Evolutionary conservation across 768 basidiomycete genomes (phyloP).

Genomic region (Mycena galopus): DNA sequence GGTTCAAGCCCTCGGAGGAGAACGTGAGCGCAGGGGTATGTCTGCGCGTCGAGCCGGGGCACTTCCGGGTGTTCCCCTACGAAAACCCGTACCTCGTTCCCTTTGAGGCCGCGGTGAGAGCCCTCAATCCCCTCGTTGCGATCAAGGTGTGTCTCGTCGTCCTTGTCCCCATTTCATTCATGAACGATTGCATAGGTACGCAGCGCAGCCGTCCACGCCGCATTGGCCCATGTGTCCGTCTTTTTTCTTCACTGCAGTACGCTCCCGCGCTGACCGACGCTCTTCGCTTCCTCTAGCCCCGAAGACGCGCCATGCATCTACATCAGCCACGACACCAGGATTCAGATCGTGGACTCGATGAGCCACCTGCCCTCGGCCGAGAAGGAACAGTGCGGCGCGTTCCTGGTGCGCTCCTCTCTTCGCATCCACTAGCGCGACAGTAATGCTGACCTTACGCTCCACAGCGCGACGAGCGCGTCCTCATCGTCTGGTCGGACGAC

Average conservation of each 20-base stretch:
- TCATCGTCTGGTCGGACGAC: constrained; percentile 89
- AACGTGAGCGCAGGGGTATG: constrained; percentile 86
- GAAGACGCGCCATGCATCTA: constrained; percentile 74
- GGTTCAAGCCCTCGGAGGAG: constrained; percentile 90
- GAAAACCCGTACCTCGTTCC: constrained; percentile 85
- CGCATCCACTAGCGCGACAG: too few species aligned
- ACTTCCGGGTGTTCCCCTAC: constrained; percentile 88
- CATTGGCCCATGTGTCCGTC: constrained; percentile 76
- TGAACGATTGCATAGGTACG: constrained; percentile 53
- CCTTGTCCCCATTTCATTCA: background rate
- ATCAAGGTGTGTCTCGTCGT: constrained; percentile 61
- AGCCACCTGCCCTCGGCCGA: constrained; percentile 78
- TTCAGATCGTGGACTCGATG: constrained; percentile 86
- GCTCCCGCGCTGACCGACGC: background rate
- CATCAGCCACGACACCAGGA: constrained; percentile 85
- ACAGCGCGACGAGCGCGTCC: constrained; percentile 85
- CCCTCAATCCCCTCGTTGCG: constrained; percentile 86
- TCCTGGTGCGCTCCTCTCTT: constrained; percentile 67
- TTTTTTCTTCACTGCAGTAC: background rate
- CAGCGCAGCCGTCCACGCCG: constrained; percentile 85
- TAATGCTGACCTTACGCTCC: constrained; percentile 22
- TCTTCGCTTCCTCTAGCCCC: constrained; percentile 51
- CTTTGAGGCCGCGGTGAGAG: constrained; percentile 83
- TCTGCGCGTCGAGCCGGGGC: constrained; percentile 73
- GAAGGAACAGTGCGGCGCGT: constrained; percentile 93